These are phyloP conservation scores for Clarireedia paspali DNA, from an alignment of 2,329 filamentous ascomycete species.

Conservation along the genomic window DNA sequence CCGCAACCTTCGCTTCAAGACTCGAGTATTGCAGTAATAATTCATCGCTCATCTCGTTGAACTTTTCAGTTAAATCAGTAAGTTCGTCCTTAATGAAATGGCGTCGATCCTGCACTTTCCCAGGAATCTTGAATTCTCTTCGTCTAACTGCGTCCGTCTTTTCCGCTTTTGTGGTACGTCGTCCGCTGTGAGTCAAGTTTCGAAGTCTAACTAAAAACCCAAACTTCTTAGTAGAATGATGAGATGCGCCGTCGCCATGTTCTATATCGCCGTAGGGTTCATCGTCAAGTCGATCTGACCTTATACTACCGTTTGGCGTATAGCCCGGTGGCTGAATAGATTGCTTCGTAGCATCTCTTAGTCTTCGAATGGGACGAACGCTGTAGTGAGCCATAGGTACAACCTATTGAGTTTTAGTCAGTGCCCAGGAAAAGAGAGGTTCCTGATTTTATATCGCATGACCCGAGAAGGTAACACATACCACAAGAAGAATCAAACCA, in stretches of 20 bases:
- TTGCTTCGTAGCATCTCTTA: slow-evolving; percentile 27
- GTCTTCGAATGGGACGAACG: slow-evolving; percentile 55
- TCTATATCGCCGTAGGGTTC: slow-evolving; percentile 16
- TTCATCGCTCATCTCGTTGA: slow-evolving; percentile 11
- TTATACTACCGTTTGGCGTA: slow-evolving; percentile 25
- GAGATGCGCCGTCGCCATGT: slow-evolving; percentile 19
- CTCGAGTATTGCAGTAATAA: slow-evolving; percentile 77
- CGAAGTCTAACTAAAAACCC: slow-evolving; percentile 25
- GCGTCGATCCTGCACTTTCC: slow-evolving; percentile 68
- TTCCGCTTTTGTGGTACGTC: slow-evolving; percentile 22
- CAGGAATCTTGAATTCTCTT: slow-evolving; percentile 69
- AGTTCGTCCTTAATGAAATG: slow-evolving; percentile 76
- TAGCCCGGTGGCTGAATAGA: slow-evolving; percentile 28
- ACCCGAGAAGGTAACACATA: neutral
- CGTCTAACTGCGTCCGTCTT: slow-evolving; percentile 35
- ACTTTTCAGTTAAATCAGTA: slow-evolving; percentile 47
- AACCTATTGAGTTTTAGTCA: slow-evolving; percentile 30
- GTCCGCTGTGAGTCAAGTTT: slow-evolving; percentile 18
- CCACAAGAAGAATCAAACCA: slow-evolving; percentile 60
- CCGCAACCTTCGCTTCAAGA: slow-evolving; percentile 75
- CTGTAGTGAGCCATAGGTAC: slow-evolving; percentile 76
- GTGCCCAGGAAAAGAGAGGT: neutral
- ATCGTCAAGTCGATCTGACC: slow-evolving; percentile 19
- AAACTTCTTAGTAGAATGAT: slow-evolving; percentile 24
- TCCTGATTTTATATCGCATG: neutral